Evolutionary conservation across 306 rosid genomes (phyloP).

Genomic region (Sechiopsis laciniata): DNA sequence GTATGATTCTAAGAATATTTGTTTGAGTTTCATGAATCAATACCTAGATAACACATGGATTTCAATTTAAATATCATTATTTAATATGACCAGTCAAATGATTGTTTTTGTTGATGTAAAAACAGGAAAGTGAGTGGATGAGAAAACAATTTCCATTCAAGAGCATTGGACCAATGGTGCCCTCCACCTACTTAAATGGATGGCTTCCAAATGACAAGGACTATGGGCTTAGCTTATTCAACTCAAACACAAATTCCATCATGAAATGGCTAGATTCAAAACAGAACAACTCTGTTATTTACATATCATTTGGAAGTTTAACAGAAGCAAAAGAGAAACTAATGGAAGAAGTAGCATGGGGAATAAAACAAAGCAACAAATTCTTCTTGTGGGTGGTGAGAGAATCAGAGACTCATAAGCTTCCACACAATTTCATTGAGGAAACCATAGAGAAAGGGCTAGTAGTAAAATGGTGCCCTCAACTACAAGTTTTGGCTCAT

Average conservation of each 20-base stretch:
- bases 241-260: background rate
- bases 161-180: conserved; percentile 34
- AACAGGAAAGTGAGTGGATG: conserved; percentile 23
- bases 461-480: no score
- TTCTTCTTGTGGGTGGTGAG: conserved; percentile 18
- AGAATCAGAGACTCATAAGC: conserved; percentile 3
- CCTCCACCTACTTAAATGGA: conserved; percentile 24
- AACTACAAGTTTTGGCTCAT: no score
- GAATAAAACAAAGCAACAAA: background rate
- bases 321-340: background rate
- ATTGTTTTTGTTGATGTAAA: no score
- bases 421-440: background rate
- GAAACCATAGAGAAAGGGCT: background rate
- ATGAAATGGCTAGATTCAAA: conserved; percentile 25
- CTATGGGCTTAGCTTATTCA: conserved; percentile 14
- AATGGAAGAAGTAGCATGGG: conserved; percentile 9
- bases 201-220: conserved; percentile 18
- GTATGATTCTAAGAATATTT: no score
- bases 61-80: no score
- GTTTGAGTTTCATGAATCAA: no score
- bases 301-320: conserved; percentile 9
- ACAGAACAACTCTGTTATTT: background rate
- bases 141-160: conserved; percentile 5
- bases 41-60: no score
- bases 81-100: no score